These are phyloP conservation scores for Mitragyna speciosa DNA, from an alignment of 257 asterid species.

Conservation along the genomic window DNA sequence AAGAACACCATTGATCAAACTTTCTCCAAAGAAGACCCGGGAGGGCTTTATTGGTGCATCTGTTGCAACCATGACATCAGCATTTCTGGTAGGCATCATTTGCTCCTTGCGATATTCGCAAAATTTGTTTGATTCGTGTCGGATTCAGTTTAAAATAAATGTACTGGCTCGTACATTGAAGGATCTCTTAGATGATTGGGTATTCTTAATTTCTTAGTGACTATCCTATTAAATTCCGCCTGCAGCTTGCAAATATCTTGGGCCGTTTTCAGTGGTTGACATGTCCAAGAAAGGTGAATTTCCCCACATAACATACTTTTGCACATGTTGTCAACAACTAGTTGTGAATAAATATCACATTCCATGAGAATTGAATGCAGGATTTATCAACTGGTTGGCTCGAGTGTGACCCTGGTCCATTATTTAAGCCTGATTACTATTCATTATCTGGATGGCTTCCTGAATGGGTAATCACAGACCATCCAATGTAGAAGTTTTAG, in stretches of 20 bases:
- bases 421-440: conserved; percentile 74
- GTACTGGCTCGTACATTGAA: background rate
- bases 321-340: background rate
- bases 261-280: conserved; percentile 93
- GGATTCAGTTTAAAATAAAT: background rate
- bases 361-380: conserved; percentile 34
- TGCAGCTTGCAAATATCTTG: conserved; percentile 81
- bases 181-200: background rate
- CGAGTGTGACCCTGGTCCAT: conserved; percentile 83
- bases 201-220: background rate
- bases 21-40: conserved; percentile 93
- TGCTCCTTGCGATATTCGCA: background rate
- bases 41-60: conserved; percentile 97
- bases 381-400: conserved; percentile 97
- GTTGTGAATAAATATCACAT: conserved; percentile 21
- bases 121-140: background rate
- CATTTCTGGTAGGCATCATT: conserved; percentile 37
- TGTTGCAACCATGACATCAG: conserved; percentile 66
- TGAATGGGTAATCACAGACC: conserved; percentile 54
- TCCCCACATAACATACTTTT: background rate
- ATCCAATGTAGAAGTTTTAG: too few relatives aligned
- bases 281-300: conserved; percentile 89
- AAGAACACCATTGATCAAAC: conserved; percentile 80
- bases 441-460: conserved; percentile 73
- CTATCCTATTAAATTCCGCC: background rate